Conservation (phyloP, 2,329 filamentous ascomycete species). For the Alternaria sp. region DNA sequence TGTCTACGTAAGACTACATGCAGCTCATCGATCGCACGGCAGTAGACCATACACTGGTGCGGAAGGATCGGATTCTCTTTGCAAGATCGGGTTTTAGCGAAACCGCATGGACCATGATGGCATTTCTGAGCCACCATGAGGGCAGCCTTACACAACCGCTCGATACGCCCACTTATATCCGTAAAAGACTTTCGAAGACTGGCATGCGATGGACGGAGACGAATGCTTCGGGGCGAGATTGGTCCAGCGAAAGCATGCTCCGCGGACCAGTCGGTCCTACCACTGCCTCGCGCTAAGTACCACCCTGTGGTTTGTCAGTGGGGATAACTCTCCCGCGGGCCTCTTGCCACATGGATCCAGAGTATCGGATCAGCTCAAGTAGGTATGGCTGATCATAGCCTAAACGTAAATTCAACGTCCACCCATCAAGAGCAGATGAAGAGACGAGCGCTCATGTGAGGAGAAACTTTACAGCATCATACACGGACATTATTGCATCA, state of each 20-base stretch:
- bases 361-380: slow-evolving; percentile 1
- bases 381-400: background rate
- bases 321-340: background rate
- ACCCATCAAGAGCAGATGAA: background rate
- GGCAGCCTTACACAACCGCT: background rate
- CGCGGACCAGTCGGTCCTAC: slow-evolving; percentile 1
- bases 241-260: background rate
- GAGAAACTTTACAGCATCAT: background rate
- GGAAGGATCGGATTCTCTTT: slow-evolving; percentile 1
- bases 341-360: background rate
- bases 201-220: background rate
- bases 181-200: background rate
- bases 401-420: slow-evolving; percentile 11
- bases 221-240: background rate
- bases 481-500: background rate
- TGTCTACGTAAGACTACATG: background rate
- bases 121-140: background rate
- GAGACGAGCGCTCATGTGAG: background rate
- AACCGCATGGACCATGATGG: slow-evolving; percentile 3
- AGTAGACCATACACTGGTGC: background rate
- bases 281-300: slow-evolving; percentile 3
- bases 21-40: slow-evolving; percentile 1
- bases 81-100: slow-evolving; percentile 4
- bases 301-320: background rate
- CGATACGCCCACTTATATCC: background rate